Evolutionary conservation across 352 stramenopile genomes (phyloP), one percentile per base, ranked within the genome.

Genomic region (Elongisporangium prolatum): DNA sequence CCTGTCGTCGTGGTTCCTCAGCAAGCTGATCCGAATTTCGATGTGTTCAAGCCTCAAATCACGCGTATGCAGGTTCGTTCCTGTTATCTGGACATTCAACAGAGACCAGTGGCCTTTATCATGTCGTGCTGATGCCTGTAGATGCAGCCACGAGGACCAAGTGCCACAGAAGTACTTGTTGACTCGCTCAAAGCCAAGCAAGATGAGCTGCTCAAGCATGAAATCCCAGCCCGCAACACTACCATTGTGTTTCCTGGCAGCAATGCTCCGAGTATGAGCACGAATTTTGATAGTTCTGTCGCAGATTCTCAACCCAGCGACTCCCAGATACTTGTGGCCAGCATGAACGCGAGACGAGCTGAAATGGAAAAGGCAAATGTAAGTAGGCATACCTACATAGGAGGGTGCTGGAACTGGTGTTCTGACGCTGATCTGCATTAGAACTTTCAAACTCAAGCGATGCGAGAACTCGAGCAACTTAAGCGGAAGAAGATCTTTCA

Each of bases 401-500:
- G 38, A 55, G 18, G n/a, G 56, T 18, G 21, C 18, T n/a, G 48
- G 21, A 37, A 6, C 52, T 49, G 4, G 50, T 2, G 40, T 14
- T 52, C 28, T 50, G 24, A 50, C 50, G n/a, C 16, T 16, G 16
- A 3, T 16, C 4, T 63, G 44, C 17, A 16, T 44, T 8, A 95
- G 84, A 91, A 87, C 24, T 96, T 96, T 44, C 81, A 80, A 25
- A 96, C 87, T 16, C 73, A 86, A 64, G 85, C 85, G 14, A 96
- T 96, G 87, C 87, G 87, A 13, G 85, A 96, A 28, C 71, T 96
- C 4, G 87, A 96, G 22, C 80, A 93, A 28, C 71, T 96, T 0
- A 90, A 93, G 64, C 81, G 80, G 17, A 93, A 90, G 65, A 86
- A 79, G 38, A 71, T 96, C 0, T 96, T 88, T 55, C 82, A 91